These are phyloP conservation scores for Lactifluus pinguis DNA, from an alignment of 768 basidiomycete species.

Conservation along the genomic window DNA sequence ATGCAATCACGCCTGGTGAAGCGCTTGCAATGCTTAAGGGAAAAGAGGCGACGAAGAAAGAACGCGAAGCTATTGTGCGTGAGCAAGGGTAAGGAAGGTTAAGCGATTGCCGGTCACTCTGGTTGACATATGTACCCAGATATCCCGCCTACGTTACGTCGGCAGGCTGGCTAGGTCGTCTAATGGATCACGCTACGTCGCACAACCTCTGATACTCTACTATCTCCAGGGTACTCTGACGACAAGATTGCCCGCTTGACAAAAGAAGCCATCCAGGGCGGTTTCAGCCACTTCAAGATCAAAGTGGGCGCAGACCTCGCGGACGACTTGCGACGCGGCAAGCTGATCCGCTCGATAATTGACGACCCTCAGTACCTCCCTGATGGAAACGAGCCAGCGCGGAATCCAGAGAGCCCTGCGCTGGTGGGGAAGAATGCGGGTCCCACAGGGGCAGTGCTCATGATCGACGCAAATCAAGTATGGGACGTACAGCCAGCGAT, in stretches of 20 bases:
- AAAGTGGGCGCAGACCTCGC: constrained; percentile 85
- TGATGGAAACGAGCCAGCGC: constrained; percentile 36
- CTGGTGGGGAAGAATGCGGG: constrained; percentile 88
- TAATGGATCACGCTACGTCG: not conserved
- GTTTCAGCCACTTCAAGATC: constrained; percentile 99
- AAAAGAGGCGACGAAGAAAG: constrained; percentile 67
- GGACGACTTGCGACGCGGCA: constrained; percentile 79
- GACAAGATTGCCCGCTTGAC: constrained; percentile 86
- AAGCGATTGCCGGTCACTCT: not conserved
- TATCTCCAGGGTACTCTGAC: constrained; percentile 65
- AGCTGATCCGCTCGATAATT: constrained; percentile 88
- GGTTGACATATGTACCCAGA: constrained; percentile 27
- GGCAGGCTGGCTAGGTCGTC: constrained; percentile 77
- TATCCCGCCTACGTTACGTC: constrained; percentile 94
- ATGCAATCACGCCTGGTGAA: constrained; percentile 86
- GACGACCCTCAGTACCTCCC: constrained; percentile 85
- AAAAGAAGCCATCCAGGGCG: constrained; percentile 71
- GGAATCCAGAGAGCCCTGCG: constrained; percentile 51
- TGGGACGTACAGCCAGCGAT: constrained; percentile 93
- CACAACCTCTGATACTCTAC: not conserved
- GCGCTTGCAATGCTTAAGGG: constrained; percentile 75
- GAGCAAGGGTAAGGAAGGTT: constrained; percentile 44
- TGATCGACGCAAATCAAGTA: constrained; percentile 97
- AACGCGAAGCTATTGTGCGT: constrained; percentile 67
- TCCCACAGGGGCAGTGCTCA: constrained; percentile 86